Evolutionary conservation across 345 rosid species (phyloP).

Genomic region (Bruguiera parviflora): DNA sequence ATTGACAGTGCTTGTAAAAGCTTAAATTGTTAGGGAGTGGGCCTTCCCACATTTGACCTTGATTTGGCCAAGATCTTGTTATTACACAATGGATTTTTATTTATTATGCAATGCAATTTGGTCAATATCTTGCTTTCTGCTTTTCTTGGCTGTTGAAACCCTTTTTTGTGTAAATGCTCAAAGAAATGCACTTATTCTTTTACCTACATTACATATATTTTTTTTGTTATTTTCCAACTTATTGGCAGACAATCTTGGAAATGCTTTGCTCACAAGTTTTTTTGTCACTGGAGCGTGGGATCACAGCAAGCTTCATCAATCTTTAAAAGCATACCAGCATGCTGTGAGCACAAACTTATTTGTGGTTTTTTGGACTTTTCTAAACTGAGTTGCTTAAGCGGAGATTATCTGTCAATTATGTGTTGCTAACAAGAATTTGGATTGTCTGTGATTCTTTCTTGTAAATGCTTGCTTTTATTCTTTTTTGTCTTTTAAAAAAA

Average conservation of each 20-base stretch:
- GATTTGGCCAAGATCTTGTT: not conserved
- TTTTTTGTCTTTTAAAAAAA: not conserved
- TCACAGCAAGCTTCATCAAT: conserved; percentile 58
- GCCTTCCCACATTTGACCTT: not conserved
- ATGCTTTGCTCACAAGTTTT: conserved; percentile 68
- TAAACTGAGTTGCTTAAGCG: not conserved
- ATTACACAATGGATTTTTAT: not conserved
- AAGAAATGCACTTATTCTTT: not conserved
- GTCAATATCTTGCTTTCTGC: too few species aligned
- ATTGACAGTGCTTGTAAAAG: not conserved
- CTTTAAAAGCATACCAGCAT: conserved; percentile 71
- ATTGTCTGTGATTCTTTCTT: not conserved
- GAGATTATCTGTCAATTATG: conserved; percentile 1
- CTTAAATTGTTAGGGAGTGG: not conserved
- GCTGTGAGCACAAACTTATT: conserved; percentile 47
- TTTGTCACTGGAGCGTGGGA: conserved; percentile 73
- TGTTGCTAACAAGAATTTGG: not conserved
- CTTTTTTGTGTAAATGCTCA: not conserved
- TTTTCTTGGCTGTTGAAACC: too few species aligned
- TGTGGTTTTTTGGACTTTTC: not conserved
- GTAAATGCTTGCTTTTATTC: not conserved
- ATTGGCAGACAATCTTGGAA: conserved; percentile 66
- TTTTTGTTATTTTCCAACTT: conserved; percentile 18
- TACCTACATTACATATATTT: not conserved
- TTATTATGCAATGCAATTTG: not conserved